These are phyloP conservation scores for Lentinula boryana DNA, from an alignment of 768 basidiomycete genomes.

Conservation along the genomic window DNA sequence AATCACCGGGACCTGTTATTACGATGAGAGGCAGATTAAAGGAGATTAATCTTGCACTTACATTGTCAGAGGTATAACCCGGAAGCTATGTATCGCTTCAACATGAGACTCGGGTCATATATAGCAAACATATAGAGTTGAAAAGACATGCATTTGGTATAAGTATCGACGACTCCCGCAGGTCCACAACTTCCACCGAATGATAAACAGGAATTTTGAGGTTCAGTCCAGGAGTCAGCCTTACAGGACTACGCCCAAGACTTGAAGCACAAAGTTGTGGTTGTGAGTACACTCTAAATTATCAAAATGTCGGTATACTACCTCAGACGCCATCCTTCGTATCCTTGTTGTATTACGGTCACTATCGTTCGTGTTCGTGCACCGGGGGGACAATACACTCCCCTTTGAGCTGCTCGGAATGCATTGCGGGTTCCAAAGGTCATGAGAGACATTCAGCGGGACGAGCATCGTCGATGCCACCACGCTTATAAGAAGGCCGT, in stretches of 20 bases:
- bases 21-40: background rate
- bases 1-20: slow-evolving; percentile 38
- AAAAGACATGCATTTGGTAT: slow-evolving; percentile 32
- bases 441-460: background rate
- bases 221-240: slow-evolving; percentile 39
- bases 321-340: slow-evolving; percentile 48
- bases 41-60: slow-evolving; percentile 2
- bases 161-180: slow-evolving; percentile 40
- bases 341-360: slow-evolving; percentile 47
- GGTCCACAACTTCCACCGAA: slow-evolving; percentile 36
- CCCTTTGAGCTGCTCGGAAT: background rate
- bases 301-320: slow-evolving; percentile 10
- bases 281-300: background rate
- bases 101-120: background rate
- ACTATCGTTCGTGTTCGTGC: slow-evolving; percentile 25
- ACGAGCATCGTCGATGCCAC: background rate
- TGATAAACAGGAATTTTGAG: slow-evolving; percentile 41
- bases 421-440: background rate
- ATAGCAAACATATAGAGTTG: background rate
- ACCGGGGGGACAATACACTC: background rate
- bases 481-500: background rate
- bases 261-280: slow-evolving; percentile 15
- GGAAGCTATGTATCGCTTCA: slow-evolving; percentile 18
- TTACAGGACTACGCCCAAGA: slow-evolving; percentile 38
- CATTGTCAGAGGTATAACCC: slow-evolving; percentile 28